phyloP scores from a whole-genome alignment of 805 yeast species.

The Cyberlindnera sargentensis region DNA sequence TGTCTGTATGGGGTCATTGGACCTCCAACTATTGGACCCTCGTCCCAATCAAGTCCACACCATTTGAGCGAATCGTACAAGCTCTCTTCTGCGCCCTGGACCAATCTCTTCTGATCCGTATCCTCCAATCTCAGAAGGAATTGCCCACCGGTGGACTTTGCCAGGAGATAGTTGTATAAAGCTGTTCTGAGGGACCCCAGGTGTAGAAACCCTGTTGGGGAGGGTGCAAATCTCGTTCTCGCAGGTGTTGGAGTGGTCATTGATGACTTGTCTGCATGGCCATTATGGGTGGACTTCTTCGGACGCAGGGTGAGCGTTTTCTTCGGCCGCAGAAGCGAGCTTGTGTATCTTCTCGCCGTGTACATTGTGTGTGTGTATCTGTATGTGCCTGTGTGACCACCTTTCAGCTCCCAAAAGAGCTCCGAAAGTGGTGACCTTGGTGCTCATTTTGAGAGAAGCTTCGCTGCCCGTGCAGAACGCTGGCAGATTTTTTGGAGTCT shows the following conservation, averaged over 20 bases:
- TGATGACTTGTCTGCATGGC: background rate
- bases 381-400: too few relatives aligned
- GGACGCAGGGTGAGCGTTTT: slow-evolving; percentile 8
- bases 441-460: too few relatives aligned
- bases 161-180: slow-evolving; percentile 76
- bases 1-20: slow-evolving; percentile 73
- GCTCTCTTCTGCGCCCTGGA: slow-evolving; percentile 75
- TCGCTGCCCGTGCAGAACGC: too few relatives aligned
- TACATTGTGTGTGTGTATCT: background rate
- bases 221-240: slow-evolving; percentile 92
- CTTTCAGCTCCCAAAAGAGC: too few relatives aligned
- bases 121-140: slow-evolving; percentile 85
- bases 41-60: slow-evolving; percentile 75
- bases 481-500: too few relatives aligned
- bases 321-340: slow-evolving; percentile 11
- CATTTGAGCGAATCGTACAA: slow-evolving; percentile 69
- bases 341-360: slow-evolving; percentile 1
- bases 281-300: slow-evolving; percentile 31
- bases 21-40: slow-evolving; percentile 53
- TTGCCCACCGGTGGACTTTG: slow-evolving; percentile 71
- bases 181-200: slow-evolving; percentile 93
- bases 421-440: too few relatives aligned
- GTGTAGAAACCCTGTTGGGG: slow-evolving; percentile 95
- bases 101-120: slow-evolving; percentile 78
- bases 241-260: slow-evolving; percentile 26